Evolutionary conservation across 495 filamentous ascomycete species (phyloP), one percentile per base, ranked within the genome.

Genomic region (Aspergillus homomorphus): DNA sequence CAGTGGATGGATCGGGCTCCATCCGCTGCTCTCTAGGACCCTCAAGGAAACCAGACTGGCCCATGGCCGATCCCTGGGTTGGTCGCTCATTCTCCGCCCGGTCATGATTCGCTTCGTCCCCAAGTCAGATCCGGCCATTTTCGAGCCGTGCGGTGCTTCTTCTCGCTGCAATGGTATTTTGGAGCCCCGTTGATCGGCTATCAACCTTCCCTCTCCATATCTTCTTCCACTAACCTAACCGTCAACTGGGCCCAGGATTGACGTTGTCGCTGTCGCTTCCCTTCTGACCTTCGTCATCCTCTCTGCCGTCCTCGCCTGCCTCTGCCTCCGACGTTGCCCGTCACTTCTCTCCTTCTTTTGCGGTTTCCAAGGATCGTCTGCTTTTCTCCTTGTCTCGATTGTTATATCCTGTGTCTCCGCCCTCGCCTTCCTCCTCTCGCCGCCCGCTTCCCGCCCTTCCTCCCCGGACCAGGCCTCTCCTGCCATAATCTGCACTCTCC

Each of bases 11-110:
- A 46, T 46, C 46, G 22, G 46, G 6, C 46, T 50, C 46, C 46
- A 24, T 26, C 46, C 46, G 16, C 16, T 16, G 9, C 22, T 51
- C 21, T 48, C 53, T 30, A 51, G 28, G 54, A 30, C 28, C 15
- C 50, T 45, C 51, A 60, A 45, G 53, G 24, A 46, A 33, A 41
- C 33, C 58, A 38, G 33, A 38, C 33, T 15, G 58, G 49, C 45
- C 58, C 58, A 60, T 60, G 51, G 58, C 30, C 58, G 53, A 60
- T 60, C 58, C 51, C 45, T 44, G 50, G 38, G 59, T 21, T 53
- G 12, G 48, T 23, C n/a, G n/a, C n/a, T n/a, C 48, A 51, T 44
- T 61, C 59, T 51, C 49, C 49, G 54, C 59, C 24, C 51, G 52
- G 44, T 46, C 45, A 56, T 56, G 54, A 56, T 50, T 56, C 42